Evolutionary conservation across 163 green algal species (phyloP), one percentile per base, ranked within the genome.

Genomic region (Picocystis sp.): DNA sequence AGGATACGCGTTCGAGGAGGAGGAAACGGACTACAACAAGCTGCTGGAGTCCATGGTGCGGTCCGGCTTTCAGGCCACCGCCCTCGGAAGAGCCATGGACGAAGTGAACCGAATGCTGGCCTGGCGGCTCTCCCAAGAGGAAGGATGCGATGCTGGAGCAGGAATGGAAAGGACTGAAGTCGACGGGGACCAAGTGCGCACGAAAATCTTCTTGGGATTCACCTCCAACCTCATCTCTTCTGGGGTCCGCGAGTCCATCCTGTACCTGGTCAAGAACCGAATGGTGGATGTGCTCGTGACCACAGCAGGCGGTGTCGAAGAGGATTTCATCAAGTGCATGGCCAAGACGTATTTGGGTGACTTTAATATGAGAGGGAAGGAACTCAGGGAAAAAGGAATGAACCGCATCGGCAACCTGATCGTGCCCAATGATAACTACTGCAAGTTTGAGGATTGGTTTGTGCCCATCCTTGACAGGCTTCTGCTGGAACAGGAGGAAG

Each of bases 351-450:
- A 89, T 51, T 38, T 94, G 45, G 90, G 90, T 0, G 87, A 95
- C 66, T 99, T 96, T 55, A 54, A 65, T n/a, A 71, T 94, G 33
- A 80, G 80, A 55, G 85, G 84, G 21, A 56, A 75, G 1, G 82
- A 93, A 25, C 73, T 96, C 58, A 74, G 86, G 3, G 44, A 55
- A 24, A 45, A 64, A 81, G 63, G 90, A 14, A 70, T 96, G 11
- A 99, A 99, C 69, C 79, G 90, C 45, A 92, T 97, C 25, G 90
- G 90, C 56, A 99, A 99, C 82, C 87, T 99, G 80, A 61, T 99
- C 43, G 80, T 98, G 11, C 90, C 90, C 46, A 99, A 99, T 72
- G 76, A 70, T 56, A 99, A 99, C 69, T 99, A 99, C 80, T 97
- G 89, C 76, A 62, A 71, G 34, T 99, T 99, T 74, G 90, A 99